Evolutionary conservation across 352 stramenopile species (phyloP), one percentile per base, ranked within the genome.

Genomic region (Thraustochytrium striatum): DNA sequence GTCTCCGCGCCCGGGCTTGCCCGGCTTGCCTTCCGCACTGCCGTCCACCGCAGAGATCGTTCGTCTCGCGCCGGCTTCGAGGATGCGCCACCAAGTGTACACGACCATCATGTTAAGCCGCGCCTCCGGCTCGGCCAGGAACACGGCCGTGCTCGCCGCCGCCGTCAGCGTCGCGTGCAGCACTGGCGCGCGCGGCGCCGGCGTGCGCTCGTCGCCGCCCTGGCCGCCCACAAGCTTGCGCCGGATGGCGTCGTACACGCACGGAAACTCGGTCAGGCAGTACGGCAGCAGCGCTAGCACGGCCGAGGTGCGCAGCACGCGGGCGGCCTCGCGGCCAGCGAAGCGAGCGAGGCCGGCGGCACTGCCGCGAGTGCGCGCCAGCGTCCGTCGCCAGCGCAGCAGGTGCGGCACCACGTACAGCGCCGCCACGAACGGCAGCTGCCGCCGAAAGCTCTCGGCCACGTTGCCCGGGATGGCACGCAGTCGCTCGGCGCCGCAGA

Each of bases 261-360:
- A 75, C 32, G 65, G 65, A 25, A 75, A 75, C 52, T 75, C 65
- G 13, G 65, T 68, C 5, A 75, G 65, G 2, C 13, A 21, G 11
- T 39, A 32, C 7, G 65, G 65, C 16, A 75, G 65, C 33, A 9
- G 44, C 5, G 43, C 43, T 11, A 75, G 65, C 28, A 75, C 65
- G 25, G 52, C 11, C 41, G 65, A 75, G 52, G 65, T 68, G 35
- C 65, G 65, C 28, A 68, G 19, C 5, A 75, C 61, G 13, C 65
- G 65, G 5, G 11, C n/a, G 8, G 5, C 25, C n/a, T 41, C 5
- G 0, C 38, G 8, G 35, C 47, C 16, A 21, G 32, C 44, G 43
- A 75, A 13, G 25, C 7, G 5, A 13, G 30, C 16, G 9, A 33
- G 1, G 39, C 39, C 39, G 39, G 5, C 33, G 53, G 53, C 53